Evolutionary conservation across 2,329 filamentous ascomycete species (phyloP), one percentile per base, ranked within the genome.

Genomic region (Neospermospora avenae): DNA sequence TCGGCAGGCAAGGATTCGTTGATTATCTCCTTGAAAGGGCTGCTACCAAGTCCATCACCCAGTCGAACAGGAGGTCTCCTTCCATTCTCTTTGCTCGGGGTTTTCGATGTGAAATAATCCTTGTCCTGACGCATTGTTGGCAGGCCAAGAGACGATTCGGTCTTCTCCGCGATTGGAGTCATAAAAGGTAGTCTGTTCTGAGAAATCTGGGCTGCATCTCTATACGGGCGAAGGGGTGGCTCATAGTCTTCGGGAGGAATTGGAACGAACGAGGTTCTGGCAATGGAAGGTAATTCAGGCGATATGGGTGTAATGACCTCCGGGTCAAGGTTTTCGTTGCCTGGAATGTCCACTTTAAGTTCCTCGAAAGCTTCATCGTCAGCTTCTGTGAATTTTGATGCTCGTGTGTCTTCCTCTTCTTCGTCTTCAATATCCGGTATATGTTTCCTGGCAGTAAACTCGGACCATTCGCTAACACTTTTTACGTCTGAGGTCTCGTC

Each of bases 161-260:
- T 99, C 69, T 91, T 87, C 74, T 99, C 95, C 1, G 95, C 93
- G 66, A 99, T 99, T 1, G 95, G 95, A 0, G 95, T 99, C 95
- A 99, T 98, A 74, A 98, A 99, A 3, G 93, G 95, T 10, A 98
- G 80, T 57, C 93, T 88, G 75, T 93, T 96, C 70, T 97, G 96
- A 61, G 92, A 91, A 74, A 88, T 81, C 73, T 92, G 83, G 37
- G 78, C 83, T 71, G 91, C 85, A 74, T 96, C 90, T 71, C 92
- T 87, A 80, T 89, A 96, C 60, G 90, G 89, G 51, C 87, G 83
- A 59, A 83, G 88, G 18, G 91, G 88, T 46, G 90, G 85, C 67
- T 93, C 86, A 73, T 92, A 96, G 73, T 96, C 91, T 71, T 96
- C 91, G 0, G 92, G 92, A 1, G 89, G 89, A 37, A 93, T 81